A percentile compares a stretch with the other conserved stretches of the same genome.
Evolutionary conservation across 2,329 filamentous ascomycete genomes (phyloP).

Genomic region (Colletotrichum liriopes): DNA sequence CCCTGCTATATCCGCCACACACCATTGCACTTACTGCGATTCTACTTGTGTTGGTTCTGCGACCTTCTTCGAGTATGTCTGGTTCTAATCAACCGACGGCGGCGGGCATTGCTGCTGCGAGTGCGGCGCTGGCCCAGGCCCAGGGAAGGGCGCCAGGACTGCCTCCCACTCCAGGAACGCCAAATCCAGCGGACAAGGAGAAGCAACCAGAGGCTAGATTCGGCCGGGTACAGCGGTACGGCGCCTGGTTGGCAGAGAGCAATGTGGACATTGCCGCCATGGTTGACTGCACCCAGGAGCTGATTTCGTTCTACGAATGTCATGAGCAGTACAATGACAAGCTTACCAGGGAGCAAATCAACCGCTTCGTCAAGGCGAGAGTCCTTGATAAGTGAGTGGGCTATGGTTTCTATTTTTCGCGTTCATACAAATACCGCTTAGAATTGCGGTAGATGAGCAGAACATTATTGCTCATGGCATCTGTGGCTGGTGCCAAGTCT

Average conservation of each 20-base stretch:
- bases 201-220: conserved; percentile 70
- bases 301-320: conserved; percentile 89
- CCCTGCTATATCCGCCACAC: conserved; percentile 88
- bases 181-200: conserved; percentile 55
- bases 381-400: conserved; percentile 65
- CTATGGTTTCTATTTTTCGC: background rate
- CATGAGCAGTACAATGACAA: conserved; percentile 75
- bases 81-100: conserved; percentile 53
- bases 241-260: conserved; percentile 89
- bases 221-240: conserved; percentile 75
- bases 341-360: conserved; percentile 71
- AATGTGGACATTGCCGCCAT: conserved; percentile 87
- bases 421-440: background rate
- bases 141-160: conserved; percentile 40
- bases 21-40: conserved; percentile 90
- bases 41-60: conserved; percentile 85
- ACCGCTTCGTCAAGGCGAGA: conserved; percentile 72
- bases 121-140: conserved; percentile 64
- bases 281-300: conserved; percentile 91
- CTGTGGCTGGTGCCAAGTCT: background rate
- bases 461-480: background rate
- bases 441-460: background rate
- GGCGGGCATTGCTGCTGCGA: conserved; percentile 65
- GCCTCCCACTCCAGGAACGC: conserved; percentile 39
- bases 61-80: conserved; percentile 64